A percentile compares a stretch with the other conserved stretches of the same genome.
phyloP scores from a whole-genome alignment of 768 basidiomycete genomes.

The Psilocybe azurescens region DNA sequence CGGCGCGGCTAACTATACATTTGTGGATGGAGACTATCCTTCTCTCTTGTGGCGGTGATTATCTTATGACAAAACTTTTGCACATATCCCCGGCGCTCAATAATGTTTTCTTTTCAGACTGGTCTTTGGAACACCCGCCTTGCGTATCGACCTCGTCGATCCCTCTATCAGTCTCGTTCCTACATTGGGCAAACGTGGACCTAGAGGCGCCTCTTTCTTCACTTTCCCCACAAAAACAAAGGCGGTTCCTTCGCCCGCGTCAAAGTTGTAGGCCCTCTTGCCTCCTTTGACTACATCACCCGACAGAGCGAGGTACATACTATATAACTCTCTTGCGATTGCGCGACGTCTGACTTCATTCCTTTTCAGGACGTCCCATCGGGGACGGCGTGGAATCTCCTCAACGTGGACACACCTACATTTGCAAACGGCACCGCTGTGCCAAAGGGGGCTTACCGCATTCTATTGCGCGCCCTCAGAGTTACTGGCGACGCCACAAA shows the following conservation, averaged over 20 bases:
- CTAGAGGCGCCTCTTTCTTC: slow-evolving; percentile 33
- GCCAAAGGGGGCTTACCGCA: slow-evolving; percentile 44
- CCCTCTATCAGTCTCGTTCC: slow-evolving; percentile 43
- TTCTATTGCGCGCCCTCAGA: slow-evolving; percentile 44
- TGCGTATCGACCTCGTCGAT: slow-evolving; percentile 47
- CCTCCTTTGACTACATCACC: slow-evolving; percentile 49
- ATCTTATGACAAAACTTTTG: neutral
- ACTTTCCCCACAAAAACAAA: slow-evolving; percentile 39
- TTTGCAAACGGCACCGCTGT: slow-evolving; percentile 52
- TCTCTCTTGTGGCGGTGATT: slow-evolving; percentile 43
- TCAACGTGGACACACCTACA: slow-evolving; percentile 34
- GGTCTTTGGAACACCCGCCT: no score
- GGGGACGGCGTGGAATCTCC: slow-evolving; percentile 21
- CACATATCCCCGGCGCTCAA: neutral
- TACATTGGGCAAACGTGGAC: slow-evolving; percentile 38
- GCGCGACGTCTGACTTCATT: neutral
- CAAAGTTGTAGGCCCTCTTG: slow-evolving; percentile 51
- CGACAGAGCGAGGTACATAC: slow-evolving; percentile 49
- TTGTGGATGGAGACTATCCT: slow-evolving; percentile 46
- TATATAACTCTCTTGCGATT: neutral
- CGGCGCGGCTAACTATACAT: slow-evolving; percentile 50
- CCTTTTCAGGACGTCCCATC: slow-evolving; percentile 1
- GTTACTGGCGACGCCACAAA: slow-evolving; percentile 47
- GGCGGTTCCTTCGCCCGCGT: slow-evolving; percentile 45
- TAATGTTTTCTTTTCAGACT: slow-evolving; percentile 25